Evolutionary conservation across 441 rosid genomes (phyloP).

Genomic region (Flueggea neowawraea): DNA sequence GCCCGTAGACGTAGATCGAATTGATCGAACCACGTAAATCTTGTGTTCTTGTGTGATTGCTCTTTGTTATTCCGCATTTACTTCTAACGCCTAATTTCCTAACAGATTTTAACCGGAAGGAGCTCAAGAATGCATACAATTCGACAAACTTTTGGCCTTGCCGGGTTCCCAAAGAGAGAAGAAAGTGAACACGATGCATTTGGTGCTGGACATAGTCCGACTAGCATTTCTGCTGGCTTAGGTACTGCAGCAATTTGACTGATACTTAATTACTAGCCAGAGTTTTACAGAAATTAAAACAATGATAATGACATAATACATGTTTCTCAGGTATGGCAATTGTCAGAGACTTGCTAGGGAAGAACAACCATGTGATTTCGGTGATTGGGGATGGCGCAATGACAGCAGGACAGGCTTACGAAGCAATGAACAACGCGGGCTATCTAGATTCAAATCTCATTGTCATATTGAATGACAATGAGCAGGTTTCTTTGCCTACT

Average conservation of each 20-base stretch:
- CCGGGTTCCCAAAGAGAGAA: constrained; percentile 44
- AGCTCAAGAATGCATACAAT: constrained; percentile 42
- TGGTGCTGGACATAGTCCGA: constrained; percentile 54
- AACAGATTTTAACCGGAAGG: constrained; percentile 47
- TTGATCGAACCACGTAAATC: too few species aligned
- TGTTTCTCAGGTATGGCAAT: constrained; percentile 41
- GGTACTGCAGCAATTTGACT: constrained; percentile 16
- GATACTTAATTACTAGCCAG: too few species aligned
- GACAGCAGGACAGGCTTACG: constrained; percentile 55
- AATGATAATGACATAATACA: too few species aligned
- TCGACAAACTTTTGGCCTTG: constrained; percentile 37
- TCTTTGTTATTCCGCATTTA: too few species aligned
- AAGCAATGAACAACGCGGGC: constrained; percentile 57
- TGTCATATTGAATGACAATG: constrained; percentile 42
- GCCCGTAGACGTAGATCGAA: too few species aligned
- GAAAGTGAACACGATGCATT: constrained; percentile 48
- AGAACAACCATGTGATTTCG: constrained; percentile 36
- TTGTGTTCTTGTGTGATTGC: too few species aligned
- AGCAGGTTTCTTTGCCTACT: constrained; percentile 53
- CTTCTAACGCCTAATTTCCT: too few species aligned
- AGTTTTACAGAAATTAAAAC: too few species aligned
- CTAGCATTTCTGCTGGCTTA: constrained; percentile 51
- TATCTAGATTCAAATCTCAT: constrained; percentile 43
- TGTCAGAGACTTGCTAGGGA: constrained; percentile 44
- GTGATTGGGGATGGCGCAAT: constrained; percentile 56